Evolutionary conservation across 495 filamentous ascomycete species (phyloP).

Genomic region (Xylaria nigripes): DNA sequence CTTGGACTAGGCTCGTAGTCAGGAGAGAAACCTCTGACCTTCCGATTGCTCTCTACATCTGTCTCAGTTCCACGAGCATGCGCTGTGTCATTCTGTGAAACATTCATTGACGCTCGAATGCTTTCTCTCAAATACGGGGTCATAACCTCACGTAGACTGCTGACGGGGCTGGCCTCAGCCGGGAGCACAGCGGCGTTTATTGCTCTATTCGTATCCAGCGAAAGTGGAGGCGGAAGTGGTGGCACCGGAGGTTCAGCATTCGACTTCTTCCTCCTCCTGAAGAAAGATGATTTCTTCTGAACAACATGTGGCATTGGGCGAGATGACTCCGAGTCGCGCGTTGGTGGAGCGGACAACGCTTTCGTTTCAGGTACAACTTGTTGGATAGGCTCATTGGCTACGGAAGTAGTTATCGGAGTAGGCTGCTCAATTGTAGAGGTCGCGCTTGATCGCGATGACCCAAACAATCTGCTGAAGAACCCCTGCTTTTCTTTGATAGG

Average conservation of each 20-base stretch:
- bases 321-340: conserved; percentile 33
- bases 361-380: conserved; percentile 29
- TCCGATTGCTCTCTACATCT: conserved; percentile 23
- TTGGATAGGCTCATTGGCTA: conserved; percentile 9
- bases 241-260: conserved; percentile 46
- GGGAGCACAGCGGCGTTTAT: conserved; percentile 21
- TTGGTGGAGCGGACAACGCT: conserved; percentile 38
- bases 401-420: conserved; percentile 15
- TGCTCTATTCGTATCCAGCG: conserved; percentile 24
- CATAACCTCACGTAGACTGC: conserved; percentile 85
- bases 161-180: conserved; percentile 60
- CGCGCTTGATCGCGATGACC: conserved; percentile 40
- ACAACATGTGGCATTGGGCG: conserved; percentile 43
- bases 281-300: conserved; percentile 91
- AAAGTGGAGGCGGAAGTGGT: conserved; percentile 20
- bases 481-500: conserved; percentile 63
- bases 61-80: conserved; percentile 17
- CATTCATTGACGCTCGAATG: conserved; percentile 7
- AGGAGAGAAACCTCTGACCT: conserved; percentile 50
- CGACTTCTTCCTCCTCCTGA: conserved; percentile 87
- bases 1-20: conserved; percentile 54
- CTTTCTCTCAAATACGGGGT: conserved; percentile 61
- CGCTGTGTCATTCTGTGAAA: conserved; percentile 13
- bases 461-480: conserved; percentile 90
- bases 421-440: background rate